Conservation (phyloP, 352 stramenopile species). For the Pythium rhizo-oryzae region DNA sequence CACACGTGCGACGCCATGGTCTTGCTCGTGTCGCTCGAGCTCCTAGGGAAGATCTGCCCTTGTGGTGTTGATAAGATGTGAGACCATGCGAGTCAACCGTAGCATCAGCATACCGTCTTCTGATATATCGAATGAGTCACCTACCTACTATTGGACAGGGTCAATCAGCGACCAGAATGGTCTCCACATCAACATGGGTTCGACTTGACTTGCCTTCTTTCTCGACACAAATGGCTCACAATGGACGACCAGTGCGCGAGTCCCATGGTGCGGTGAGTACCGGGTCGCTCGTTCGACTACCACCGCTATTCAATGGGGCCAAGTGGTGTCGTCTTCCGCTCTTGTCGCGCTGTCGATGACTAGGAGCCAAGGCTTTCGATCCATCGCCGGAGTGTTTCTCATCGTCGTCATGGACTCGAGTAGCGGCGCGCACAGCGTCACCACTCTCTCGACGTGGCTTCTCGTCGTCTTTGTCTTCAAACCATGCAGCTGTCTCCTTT, state of each 20-base stretch:
- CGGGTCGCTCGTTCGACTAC: conserved; percentile 1
- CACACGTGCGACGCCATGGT: background rate
- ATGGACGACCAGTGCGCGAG: conserved; percentile 39
- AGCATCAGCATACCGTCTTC: background rate
- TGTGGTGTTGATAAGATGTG: background rate
- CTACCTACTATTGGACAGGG: background rate
- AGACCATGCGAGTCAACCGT: conserved; percentile 6
- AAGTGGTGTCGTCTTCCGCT: conserved; percentile 29
- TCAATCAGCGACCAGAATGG: background rate
- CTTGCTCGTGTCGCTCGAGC: background rate
- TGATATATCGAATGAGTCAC: background rate
- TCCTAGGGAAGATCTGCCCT: background rate
- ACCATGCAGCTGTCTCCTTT: conserved; percentile 28
- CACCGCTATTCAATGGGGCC: conserved; percentile 8
- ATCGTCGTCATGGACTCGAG: conserved; percentile 21
- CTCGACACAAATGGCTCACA: conserved; percentile 21
- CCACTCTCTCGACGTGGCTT: background rate
- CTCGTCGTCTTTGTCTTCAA: conserved; percentile 26
- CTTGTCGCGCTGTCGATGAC: conserved; percentile 18
- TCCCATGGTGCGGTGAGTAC: conserved; percentile 41
- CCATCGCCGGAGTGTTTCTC: conserved; percentile 3
- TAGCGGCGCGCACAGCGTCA: background rate
- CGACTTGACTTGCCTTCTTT: background rate
- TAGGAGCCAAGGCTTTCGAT: background rate
- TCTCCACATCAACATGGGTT: background rate